A percentile compares a stretch with the other conserved stretches of the same genome.
Evolutionary conservation across 2,329 filamentous ascomycete genomes (phyloP).

Genomic region (Stemphylium beticola): DNA sequence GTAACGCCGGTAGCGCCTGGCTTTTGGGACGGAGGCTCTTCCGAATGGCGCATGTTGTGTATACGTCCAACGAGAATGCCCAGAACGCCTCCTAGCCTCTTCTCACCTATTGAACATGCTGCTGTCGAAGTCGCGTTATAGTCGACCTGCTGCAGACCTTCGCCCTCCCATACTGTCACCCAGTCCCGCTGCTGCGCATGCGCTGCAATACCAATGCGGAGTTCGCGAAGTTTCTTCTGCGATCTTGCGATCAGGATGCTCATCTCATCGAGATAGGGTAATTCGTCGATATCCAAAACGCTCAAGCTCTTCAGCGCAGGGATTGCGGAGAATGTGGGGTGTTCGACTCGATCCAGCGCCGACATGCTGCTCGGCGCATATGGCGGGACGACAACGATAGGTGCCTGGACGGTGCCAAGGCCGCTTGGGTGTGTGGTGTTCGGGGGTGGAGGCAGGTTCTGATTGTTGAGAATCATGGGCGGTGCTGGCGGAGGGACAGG

Average conservation of each 20-base stretch:
- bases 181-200: conserved; percentile 62
- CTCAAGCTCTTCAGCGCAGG: conserved; percentile 76
- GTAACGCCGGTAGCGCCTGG: conserved; percentile 13
- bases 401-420: conserved; percentile 38
- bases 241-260: conserved; percentile 77
- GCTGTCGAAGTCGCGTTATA: conserved; percentile 63
- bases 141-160: conserved; percentile 68
- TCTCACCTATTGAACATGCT: conserved; percentile 60
- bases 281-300: conserved; percentile 81
- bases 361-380: conserved; percentile 34
- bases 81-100: conserved; percentile 70
- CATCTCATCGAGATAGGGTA: conserved; percentile 85
- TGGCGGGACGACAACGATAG: conserved; percentile 40
- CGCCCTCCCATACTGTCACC: conserved; percentile 67
- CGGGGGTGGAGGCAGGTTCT: conserved; percentile 48
- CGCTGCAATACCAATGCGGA: conserved; percentile 73
- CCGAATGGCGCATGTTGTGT: conserved; percentile 61
- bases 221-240: conserved; percentile 68
- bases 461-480: conserved; percentile 48
- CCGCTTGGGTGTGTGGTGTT: conserved; percentile 46
- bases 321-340: conserved; percentile 79
- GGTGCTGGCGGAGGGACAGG: conserved; percentile 45
- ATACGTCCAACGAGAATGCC: conserved; percentile 72
- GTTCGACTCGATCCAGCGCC: conserved; percentile 67
- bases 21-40: conserved; percentile 25